Base-by-base conservation (phyloP, 1,284 basidiomycete species). In the Pterula multifida region DNA sequence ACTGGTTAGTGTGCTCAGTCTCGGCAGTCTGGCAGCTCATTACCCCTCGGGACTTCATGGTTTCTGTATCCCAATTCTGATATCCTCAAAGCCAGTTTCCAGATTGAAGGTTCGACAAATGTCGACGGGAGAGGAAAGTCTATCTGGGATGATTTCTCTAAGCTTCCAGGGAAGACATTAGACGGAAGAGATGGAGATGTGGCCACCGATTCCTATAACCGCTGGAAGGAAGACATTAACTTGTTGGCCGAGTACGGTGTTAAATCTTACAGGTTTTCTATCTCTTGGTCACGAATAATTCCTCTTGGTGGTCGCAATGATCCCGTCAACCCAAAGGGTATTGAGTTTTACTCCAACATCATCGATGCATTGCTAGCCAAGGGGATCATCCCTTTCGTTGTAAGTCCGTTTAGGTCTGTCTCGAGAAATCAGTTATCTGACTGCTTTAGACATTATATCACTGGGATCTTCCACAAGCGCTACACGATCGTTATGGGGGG, bases 271-370 rank as follows among this genome's bases (percentile, higher is more conserved):
- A 69, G 79, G n/a, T 86, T 90, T 64, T 86, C 81, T 11, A 66
- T 90, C 44, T 72, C 85, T 3, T 89, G 85, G 86, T 75, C 79
- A 4, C 70, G 85, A 28, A 72, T 89, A 55, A 82, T 88, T 50
- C 81, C 81, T 3, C 65, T 77, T 28, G 81, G 79, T 11, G 81
- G 85, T 25, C 72, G 79, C 24, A 69, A 80, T 52, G 83, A 88
- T 60, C 78, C 79, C n/a, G 64, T 85, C 45, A 90, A 85, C 59
- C 68, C 72, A 53, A 67, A 72, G 51, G 86, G 85, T 2, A 76
- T 89, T 53, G 67, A 75, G 55, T 84, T 75, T 57, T 88, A 88
- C 62, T 72, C 73, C n/a, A 66, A 73, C 49, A 61, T 88, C 51
- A 80, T 88, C 54, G 77, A 89, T 58, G 79, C 69, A 49, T 64